Percentiles rank a stretch among this genome's conserved stretches.
Conservation (phyloP, 2,329 filamentous ascomycete genomes). For the Fusarium sp. region DNA sequence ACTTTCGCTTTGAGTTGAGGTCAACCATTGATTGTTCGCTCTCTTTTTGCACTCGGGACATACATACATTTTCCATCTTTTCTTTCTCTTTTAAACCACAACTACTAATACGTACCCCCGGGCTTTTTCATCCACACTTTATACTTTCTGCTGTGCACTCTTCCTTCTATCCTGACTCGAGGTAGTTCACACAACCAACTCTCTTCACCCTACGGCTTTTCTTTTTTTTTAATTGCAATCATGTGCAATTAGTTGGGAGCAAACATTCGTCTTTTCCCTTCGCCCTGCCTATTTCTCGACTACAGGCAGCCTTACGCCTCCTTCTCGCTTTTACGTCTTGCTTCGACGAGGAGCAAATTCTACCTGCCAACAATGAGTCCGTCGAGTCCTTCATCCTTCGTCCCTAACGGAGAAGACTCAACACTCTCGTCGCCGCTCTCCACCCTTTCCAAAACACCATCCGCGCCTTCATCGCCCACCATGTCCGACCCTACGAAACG, state of each 20-base stretch:
- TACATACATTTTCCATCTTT: background rate
- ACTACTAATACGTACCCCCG: background rate
- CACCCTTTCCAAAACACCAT: slow-evolving; percentile 64
- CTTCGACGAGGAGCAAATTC: slow-evolving; percentile 22
- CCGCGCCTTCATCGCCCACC: slow-evolving; percentile 59
- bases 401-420: slow-evolving; percentile 51
- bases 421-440: slow-evolving; percentile 66
- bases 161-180: slow-evolving; percentile 13
- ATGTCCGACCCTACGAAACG: slow-evolving; percentile 55
- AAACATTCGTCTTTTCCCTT: slow-evolving; percentile 17
- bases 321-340: slow-evolving; percentile 19
- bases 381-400: slow-evolving; percentile 45
- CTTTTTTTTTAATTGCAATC: slow-evolving; percentile 29
- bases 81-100: background rate
- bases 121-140: background rate
- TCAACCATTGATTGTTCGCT: slow-evolving; percentile 7
- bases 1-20: slow-evolving; percentile 7
- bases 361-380: slow-evolving; percentile 40
- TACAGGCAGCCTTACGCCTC: slow-evolving; percentile 6
- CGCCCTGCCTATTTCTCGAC: slow-evolving; percentile 13
- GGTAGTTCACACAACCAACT: background rate
- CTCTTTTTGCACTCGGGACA: slow-evolving; percentile 4
- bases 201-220: slow-evolving; percentile 13
- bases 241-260: slow-evolving; percentile 32
- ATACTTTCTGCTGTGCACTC: background rate